phyloP scores from a whole-genome alignment of 345 rosid species.

The Alliaria petiolata region DNA sequence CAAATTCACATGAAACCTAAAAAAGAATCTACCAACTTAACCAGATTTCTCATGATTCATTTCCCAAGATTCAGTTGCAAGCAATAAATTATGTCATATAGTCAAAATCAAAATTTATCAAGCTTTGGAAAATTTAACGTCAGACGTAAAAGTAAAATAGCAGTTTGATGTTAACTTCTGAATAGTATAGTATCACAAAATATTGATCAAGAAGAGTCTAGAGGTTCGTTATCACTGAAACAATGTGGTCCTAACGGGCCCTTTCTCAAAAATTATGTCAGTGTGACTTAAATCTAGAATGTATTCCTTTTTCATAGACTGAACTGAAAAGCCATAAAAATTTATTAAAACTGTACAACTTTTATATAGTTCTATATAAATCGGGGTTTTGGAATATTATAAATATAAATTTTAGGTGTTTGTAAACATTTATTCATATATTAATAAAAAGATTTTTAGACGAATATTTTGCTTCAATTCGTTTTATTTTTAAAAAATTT shows the following conservation, averaged over 20 bases:
- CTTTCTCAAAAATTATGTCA: no score
- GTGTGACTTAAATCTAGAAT: no score
- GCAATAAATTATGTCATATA: neutral
- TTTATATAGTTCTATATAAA: no score
- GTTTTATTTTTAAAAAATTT: no score
- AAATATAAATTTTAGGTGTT: no score
- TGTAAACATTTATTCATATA: no score
- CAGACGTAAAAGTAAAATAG: neutral
- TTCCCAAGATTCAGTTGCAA: conserved; percentile 5
- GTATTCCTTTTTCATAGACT: no score
- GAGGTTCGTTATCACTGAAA: neutral
- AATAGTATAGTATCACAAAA: neutral
- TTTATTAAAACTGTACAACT: no score
- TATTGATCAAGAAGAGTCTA: neutral
- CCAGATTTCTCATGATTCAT: conserved; percentile 10
- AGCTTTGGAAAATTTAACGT: neutral
- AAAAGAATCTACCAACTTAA: conserved; percentile 12
- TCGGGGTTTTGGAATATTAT: no score
- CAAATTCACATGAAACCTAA: conserved; percentile 20
- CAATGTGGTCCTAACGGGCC: neutral
- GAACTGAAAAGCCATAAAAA: no score
- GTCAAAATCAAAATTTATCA: neutral
- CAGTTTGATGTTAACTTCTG: neutral
- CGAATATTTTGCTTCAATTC: no score
- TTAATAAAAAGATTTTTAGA: no score